Conservation (phyloP, 2,329 filamentous ascomycete genomes). For the Clarireedia homoeocarpa region DNA sequence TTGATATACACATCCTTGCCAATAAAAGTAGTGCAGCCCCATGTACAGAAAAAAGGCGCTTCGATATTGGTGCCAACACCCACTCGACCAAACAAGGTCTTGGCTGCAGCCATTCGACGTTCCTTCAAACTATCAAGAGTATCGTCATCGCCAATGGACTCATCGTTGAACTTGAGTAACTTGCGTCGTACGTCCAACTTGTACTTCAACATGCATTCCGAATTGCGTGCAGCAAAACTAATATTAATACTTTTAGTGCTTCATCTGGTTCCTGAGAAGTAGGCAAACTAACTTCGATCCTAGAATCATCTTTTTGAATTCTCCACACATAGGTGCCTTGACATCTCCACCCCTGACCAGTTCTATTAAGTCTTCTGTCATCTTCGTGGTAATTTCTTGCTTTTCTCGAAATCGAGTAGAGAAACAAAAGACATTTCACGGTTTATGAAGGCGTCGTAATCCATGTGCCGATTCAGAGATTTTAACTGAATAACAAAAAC, state of each 20-base stretch:
- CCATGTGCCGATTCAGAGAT: not conserved
- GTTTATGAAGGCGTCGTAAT: not conserved
- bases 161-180: conserved; percentile 18
- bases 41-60: conserved; percentile 17
- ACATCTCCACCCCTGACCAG: conserved; percentile 32
- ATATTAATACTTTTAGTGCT: not conserved
- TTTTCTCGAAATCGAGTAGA: not conserved
- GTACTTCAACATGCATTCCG: conserved; percentile 2
- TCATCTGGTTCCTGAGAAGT: not conserved
- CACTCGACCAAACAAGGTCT: conserved; percentile 14
- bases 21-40: conserved; percentile 20
- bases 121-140: conserved; percentile 16
- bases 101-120: conserved; percentile 13
- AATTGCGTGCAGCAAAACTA: conserved; percentile 7
- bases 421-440: conserved; percentile 5
- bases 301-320: conserved; percentile 23
- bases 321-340: conserved; percentile 9
- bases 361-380: conserved; percentile 2
- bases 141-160: conserved; percentile 10
- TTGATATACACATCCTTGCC: conserved; percentile 16
- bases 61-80: conserved; percentile 17
- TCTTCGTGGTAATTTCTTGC: not conserved
- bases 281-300: conserved; percentile 15
- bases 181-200: conserved; percentile 11
- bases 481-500: not conserved